Base-by-base conservation (phyloP, 1,284 basidiomycete species). In the Irpex rosettiformis region DNA sequence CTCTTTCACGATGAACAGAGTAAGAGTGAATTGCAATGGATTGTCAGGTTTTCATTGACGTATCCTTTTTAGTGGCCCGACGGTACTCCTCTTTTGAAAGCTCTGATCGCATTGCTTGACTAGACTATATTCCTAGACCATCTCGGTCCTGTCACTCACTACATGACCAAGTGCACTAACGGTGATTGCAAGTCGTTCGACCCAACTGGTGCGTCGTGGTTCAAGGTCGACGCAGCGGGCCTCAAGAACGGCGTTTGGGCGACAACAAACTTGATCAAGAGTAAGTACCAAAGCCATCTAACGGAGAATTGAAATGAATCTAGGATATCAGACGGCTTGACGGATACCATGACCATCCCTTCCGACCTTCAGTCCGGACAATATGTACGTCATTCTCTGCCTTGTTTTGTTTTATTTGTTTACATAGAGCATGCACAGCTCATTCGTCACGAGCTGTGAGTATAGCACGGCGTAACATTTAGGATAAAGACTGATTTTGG, bases 121-220 rank as follows among this genome's bases (percentile, higher is more conserved):
- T 18, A 27, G 18, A 52, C 7, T 27, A 24, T 40, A 25, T 58
- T 22, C 43, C 18, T 22, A 56, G 70, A 70, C 51, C 70, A 71
- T 52, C 48, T 73, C 65, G 75, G 75, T 18, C 71, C 73, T 24
- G 70, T 76, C 7, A 67, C 69, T 33, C 72, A 70, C 40, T 76
- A 76, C 65, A 76, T 77, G 68, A 68, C 75, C 4, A 67, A 69
- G 21, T 77, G 75, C 65, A n/a, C 22, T 6, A 66, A 72, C 24
- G 70, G 68, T 6, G 68, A 72, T 57, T 76, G 75, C 64, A 62
- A 65, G n/a, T 67, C 52, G 2, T 73, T 74, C 57, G 69, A 73
- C 55, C 64, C 72, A 27, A 67, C 69, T 53, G 64, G 67, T 40
- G 70, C 67, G 49, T 67, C 70, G 51, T 77, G 75, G 76, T 74